Evolutionary conservation across 2,329 filamentous ascomycete species (phyloP), one percentile per base, ranked within the genome.

Genomic region (Ceratocystis destructans): DNA sequence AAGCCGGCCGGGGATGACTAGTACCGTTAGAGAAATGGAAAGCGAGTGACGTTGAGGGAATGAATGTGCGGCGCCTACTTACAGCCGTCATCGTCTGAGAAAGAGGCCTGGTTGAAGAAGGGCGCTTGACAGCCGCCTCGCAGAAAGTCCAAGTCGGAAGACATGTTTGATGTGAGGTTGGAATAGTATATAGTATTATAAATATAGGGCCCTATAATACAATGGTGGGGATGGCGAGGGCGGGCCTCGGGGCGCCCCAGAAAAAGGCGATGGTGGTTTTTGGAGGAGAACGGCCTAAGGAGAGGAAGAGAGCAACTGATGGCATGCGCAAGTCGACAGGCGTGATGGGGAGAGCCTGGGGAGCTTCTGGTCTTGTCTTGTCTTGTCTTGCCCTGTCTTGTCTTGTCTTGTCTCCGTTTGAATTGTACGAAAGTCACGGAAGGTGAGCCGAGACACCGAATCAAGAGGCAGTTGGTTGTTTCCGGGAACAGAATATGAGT

Each of bases 1-100:
- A 48, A 83, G 70, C 33, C 82, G 76, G 61, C 85, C 85, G 25
- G 78, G 77, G 50, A 85, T 73, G 72, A 83, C 86, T 88, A 28
- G 3, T 25, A 28, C 61, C 12, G 41, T 61, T 15, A 57, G 17
- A 41, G 46, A 41, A 28, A 41, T 6, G 28, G 5, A 28, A 8
- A 12, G 28, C 4, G 2, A 37, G 44, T 31, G 45, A 33, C 5
- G 1, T 15, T 8, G 55, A 5, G 28, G 17, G 31, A 10, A 22
- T 22, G 31, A 10, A 22, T 22, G 22, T 59, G 25, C 15, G 10
- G 50, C 12, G 25, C 17, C 10, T 6, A 69, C 69, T 69, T 70
- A 70, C 69, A 66, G 59, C 68, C 68, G 10, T 69, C 68, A 20
- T 61, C 64, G 17, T 31, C n/a, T 7, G 65, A 59, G 33, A 69